Base-by-base conservation (phyloP, 1,139 yeast species). In the Hemisphaericaspora lyxosophila region DNA sequence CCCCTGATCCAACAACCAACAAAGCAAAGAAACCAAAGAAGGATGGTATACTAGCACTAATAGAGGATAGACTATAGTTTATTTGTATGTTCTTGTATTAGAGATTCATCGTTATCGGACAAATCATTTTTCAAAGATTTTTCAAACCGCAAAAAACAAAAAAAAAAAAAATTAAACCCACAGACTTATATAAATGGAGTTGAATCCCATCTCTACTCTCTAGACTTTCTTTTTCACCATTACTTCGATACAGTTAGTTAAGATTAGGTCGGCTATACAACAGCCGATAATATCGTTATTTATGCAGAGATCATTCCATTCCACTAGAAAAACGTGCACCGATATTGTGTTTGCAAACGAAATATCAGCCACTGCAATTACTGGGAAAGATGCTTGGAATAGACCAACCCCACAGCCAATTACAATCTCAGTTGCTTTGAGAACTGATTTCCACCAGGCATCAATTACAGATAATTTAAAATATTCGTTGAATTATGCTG, bases 401-500 rank as follows among this genome's bases (percentile, higher is more conserved):
- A 68, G 85, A 41, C 77, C 82, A 1, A 73, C 78, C 7, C 76
- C 84, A 3, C 95, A 86, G 54, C 90, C 90, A 5, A 72, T 86
- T 17, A 59, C 67, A 5, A 69, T 86, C 8, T 73, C 83, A 4
- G 67, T 85, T 17, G 69, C 73, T 40, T 70, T 88, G 44, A 67
- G 67, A 29, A 86, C 96, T 0, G 81, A 83, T 53, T 85, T 89
- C 50, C 70, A 75, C 25, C 67, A 73, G 42, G 90, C 96, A 6
- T 81, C 92, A 8, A 64, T 66, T 11, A 78, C 83, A 0, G 97
- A 90, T 59, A 89, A 88, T 55, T 69, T 90, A 50, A 77, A 79
- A 42, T 80, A 85, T 54, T 85, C 96, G 5, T 73, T 90, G 47
- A 90, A 89, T 60, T 90, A 90, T 60, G 97, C 96, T 1, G 90